Evolutionary conservation across 148 eudicot species (phyloP).

Genomic region (Cornus controversa): DNA sequence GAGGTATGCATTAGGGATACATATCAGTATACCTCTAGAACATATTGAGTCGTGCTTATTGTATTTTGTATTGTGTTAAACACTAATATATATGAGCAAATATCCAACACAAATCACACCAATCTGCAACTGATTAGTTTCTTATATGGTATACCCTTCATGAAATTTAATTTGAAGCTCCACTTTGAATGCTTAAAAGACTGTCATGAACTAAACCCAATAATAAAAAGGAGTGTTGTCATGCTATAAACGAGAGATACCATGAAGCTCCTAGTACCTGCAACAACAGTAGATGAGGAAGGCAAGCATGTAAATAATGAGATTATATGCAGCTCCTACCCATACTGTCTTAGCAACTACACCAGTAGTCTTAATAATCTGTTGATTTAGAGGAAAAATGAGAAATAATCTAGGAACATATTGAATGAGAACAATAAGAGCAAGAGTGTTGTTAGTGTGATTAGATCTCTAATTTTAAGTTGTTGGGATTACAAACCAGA

Average conservation of each 20-base stretch:
- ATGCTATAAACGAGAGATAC: constrained; percentile 78
- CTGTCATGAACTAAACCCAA: too few species aligned
- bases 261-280: constrained; percentile 89
- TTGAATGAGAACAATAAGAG: constrained; percentile 76
- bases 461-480: constrained; percentile 47
- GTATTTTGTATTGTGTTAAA: too few species aligned
- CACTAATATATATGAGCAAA: too few species aligned
- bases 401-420: constrained; percentile 78
- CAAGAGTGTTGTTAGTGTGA: constrained; percentile 59
- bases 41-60: too few species aligned
- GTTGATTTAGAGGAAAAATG: constrained; percentile 70
- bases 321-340: too few species aligned
- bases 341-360: constrained; percentile 83
- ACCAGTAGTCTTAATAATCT: constrained; percentile 81
- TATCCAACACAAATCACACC: too few species aligned
- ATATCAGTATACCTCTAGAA: too few species aligned
- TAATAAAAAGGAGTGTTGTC: constrained; percentile 76
- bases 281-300: constrained; percentile 14
- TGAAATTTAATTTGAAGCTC: too few species aligned
- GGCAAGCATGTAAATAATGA: constrained; percentile 77
- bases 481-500: constrained; percentile 73
- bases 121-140: too few species aligned
- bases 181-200: too few species aligned
- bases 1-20: too few species aligned
- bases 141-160: too few species aligned